phyloP scores from a whole-genome alignment of 2,329 filamentous ascomycete species.

The Alternaria conjuncta region DNA sequence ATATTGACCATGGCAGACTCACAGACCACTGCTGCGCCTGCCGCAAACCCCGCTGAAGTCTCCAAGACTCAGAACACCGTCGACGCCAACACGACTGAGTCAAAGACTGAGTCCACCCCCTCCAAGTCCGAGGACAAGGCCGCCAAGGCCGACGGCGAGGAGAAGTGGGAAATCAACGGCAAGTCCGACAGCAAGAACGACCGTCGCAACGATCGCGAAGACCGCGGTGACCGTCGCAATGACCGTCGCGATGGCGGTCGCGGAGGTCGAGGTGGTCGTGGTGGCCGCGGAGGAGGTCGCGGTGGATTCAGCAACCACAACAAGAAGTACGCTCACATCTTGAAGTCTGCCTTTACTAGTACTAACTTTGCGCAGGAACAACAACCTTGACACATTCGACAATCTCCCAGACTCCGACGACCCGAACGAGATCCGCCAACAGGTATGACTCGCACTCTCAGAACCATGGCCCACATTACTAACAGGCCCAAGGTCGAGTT shows the following conservation, averaged over 20 bases:
- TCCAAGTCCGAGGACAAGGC: conserved; percentile 2
- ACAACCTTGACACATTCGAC: conserved; percentile 40
- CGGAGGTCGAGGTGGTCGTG: conserved; percentile 19
- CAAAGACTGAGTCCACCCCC: conserved; percentile 17
- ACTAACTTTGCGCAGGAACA: conserved; percentile 27
- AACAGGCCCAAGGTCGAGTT: conserved; percentile 77
- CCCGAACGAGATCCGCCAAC: conserved; percentile 79
- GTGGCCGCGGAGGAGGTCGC: conserved; percentile 23
- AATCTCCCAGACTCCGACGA: conserved; percentile 75
- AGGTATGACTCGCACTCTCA: conserved; percentile 60
- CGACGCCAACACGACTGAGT: conserved; percentile 16
- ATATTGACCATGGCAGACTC: conserved; percentile 32
- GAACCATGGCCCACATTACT: conserved; percentile 10
- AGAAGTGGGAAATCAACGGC: conserved; percentile 26
- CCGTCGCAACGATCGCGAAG: conserved; percentile 22
- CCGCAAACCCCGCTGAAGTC: conserved; percentile 27
- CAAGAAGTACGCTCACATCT: conserved; percentile 17
- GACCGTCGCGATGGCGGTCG: conserved; percentile 13
- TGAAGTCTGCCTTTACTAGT: background rate
- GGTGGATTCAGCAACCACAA: conserved; percentile 26
- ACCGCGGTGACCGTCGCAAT: conserved; percentile 17
- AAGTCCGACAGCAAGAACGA: conserved; percentile 21
- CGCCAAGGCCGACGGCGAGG: conserved; percentile 17
- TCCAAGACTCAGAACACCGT: conserved; percentile 18
- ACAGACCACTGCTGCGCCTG: conserved; percentile 20